Base-by-base conservation (phyloP, 768 basidiomycete genomes). In the Leucocoprinus birnbaumii region DNA sequence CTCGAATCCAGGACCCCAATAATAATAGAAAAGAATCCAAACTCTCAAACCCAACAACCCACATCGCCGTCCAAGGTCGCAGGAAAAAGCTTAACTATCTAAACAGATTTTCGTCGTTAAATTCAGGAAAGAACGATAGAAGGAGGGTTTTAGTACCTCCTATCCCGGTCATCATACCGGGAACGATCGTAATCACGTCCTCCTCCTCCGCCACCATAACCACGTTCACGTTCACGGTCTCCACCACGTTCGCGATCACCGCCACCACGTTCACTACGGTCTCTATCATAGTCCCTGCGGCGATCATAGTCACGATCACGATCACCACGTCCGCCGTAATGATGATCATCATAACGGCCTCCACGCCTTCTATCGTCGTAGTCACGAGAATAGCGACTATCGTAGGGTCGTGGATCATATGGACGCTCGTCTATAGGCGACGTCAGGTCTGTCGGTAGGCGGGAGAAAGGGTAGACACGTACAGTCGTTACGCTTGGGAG, bases 361-460 rank as follows among this genome's bases (percentile, higher is more conserved):
- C 78, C 72, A 5, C 74, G 65, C n/a, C 83, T 72, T 59, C 79
- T 83, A 62, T 78, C 74, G 38, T 87, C 85, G 47, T 74, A 68
- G 59, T 84, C 85, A 18, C 86, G 83, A 11, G 82, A 75, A 72
- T 95, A 95, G 61, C 91, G 89, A 60, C 85, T 85, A 70, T 95
- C 91, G 68, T 94, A 93, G 0, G 94, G 92, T 57, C 94, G 84
- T 38, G 93, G 94, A 66, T 94, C 91, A 65, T 98, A 97, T 1
- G 85, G 91, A 27, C 93, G 83, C 65, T 94, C 91, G 59, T 81
- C 92, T 86, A 56, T 6, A 48, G 53, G 21, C 56, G 61, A 50
- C 58, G 19, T 48, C 22, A 52, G 34, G 47, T 47, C 51, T 45
- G 54, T 27, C 21, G 47, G 24, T 42, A 22, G 38, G 50, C 18